Conservation (phyloP, 495 filamentous ascomycete species). For the Usnea hakonensis region DNA sequence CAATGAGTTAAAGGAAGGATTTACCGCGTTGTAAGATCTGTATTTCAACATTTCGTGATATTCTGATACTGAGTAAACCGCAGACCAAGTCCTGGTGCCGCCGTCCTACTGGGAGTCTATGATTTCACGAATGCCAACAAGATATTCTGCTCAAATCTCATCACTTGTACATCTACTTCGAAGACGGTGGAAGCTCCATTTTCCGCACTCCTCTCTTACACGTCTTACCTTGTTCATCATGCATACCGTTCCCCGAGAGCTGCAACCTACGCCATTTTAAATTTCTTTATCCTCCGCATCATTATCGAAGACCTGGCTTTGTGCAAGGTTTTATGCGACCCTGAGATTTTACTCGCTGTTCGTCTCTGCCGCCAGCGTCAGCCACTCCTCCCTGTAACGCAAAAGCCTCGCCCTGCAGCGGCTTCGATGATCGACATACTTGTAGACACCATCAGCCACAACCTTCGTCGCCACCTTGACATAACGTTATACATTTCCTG, state of each 20-base stretch:
- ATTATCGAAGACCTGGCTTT: constrained; percentile 79
- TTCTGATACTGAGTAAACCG: constrained; percentile 18
- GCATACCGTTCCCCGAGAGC: constrained; percentile 75
- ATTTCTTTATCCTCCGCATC: constrained; percentile 73
- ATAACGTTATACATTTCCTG: constrained; percentile 69
- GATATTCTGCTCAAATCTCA: constrained; percentile 80
- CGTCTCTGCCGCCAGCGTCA: constrained; percentile 85
- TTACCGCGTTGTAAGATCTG: constrained; percentile 53
- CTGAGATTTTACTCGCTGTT: constrained; percentile 66
- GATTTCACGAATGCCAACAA: constrained; percentile 95
- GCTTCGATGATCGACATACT: constrained; percentile 75
- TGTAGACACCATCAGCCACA: constrained; percentile 89
- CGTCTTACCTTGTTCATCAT: constrained; percentile 89
- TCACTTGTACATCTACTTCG: constrained; percentile 51
- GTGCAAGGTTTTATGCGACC: constrained; percentile 77
- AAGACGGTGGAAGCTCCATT: constrained; percentile 70
- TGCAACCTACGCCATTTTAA: constrained; percentile 73
- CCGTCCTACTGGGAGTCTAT: constrained; percentile 76
- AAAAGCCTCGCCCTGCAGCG: constrained; percentile 60
- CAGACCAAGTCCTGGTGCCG: constrained; percentile 71
- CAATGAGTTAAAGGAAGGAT: constrained; percentile 72
- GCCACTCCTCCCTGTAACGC: constrained; percentile 73
- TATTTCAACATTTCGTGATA: background rate
- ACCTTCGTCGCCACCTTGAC: constrained; percentile 77
- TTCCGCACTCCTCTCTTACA: constrained; percentile 73